Conservation (phyloP, 2,329 filamentous ascomycete genomes). For the Botrytis sinoallii region DNA sequence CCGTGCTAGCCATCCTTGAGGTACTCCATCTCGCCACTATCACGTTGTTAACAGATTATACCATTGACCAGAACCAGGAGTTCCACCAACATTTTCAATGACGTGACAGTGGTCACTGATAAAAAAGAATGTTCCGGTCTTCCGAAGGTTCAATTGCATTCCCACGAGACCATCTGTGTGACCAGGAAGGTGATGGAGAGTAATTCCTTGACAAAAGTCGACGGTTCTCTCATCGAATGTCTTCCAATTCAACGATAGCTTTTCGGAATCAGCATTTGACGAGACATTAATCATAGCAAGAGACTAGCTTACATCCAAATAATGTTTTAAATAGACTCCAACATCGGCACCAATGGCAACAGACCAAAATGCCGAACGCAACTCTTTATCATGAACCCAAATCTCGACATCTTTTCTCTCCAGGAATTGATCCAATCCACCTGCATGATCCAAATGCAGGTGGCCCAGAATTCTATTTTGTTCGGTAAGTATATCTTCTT, state of each 20-base stretch:
- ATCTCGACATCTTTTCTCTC: constrained; percentile 43
- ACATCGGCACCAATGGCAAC: constrained; percentile 43
- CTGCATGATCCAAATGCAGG: constrained; percentile 48
- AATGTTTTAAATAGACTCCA: constrained; percentile 42
- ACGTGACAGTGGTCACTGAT: constrained; percentile 39
- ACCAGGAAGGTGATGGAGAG: constrained; percentile 33
- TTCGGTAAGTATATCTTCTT: not conserved
- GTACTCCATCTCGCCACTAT: constrained; percentile 34
- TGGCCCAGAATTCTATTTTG: constrained; percentile 42
- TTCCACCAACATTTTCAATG: constrained; percentile 33
- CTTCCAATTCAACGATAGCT: constrained; percentile 43
- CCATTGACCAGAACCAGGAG: not conserved
- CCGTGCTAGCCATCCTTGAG: constrained; percentile 39
- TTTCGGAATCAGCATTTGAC: not conserved
- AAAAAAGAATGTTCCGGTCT: constrained; percentile 38
- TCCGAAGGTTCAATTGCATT: constrained; percentile 38
- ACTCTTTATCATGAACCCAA: constrained; percentile 47
- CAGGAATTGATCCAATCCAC: constrained; percentile 46
- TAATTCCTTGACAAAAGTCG: constrained; percentile 43
- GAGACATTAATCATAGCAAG: not conserved
- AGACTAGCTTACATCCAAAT: constrained; percentile 28
- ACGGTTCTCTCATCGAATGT: constrained; percentile 42
- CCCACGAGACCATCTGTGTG: constrained; percentile 35
- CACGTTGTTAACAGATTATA: not conserved
- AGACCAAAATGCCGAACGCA: constrained; percentile 46